phyloP scores from a whole-genome alignment of 257 asterid species.

The Solanum lycopersicoides region DNA sequence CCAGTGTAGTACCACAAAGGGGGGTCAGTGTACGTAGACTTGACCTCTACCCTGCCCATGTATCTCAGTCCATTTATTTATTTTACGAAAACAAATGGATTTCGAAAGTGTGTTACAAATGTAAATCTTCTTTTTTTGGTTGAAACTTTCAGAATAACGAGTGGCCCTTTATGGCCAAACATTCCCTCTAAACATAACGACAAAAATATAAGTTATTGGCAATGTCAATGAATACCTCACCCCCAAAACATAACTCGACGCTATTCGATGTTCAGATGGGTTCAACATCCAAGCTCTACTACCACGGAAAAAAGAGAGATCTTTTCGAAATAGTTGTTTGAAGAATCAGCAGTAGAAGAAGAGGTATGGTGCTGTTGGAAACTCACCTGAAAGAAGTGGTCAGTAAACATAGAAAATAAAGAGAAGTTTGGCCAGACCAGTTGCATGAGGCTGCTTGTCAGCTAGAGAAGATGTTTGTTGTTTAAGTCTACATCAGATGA shows the following conservation, averaged over 20 bases:
- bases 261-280: neutral
- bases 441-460: neutral
- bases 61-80: neutral
- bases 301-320: neutral
- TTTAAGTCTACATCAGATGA: neutral
- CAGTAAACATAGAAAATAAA: neutral
- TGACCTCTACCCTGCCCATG: neutral
- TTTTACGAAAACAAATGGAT: neutral
- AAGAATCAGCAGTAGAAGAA: neutral
- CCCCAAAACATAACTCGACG: neutral
- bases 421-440: neutral
- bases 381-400: neutral
- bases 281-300: neutral
- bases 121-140: neutral
- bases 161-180: neutral
- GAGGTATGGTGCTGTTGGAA: neutral
- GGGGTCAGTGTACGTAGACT: neutral
- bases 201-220: neutral
- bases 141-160: neutral
- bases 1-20: neutral
- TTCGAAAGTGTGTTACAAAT: neutral
- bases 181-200: neutral
- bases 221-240: neutral
- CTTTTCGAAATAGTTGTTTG: neutral
- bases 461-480: neutral